A percentile compares a stretch with the other conserved stretches of the same genome.
These are phyloP conservation scores for Lipomyces anomalus DNA, from an alignment of 805 yeast species.

Conservation along the genomic window DNA sequence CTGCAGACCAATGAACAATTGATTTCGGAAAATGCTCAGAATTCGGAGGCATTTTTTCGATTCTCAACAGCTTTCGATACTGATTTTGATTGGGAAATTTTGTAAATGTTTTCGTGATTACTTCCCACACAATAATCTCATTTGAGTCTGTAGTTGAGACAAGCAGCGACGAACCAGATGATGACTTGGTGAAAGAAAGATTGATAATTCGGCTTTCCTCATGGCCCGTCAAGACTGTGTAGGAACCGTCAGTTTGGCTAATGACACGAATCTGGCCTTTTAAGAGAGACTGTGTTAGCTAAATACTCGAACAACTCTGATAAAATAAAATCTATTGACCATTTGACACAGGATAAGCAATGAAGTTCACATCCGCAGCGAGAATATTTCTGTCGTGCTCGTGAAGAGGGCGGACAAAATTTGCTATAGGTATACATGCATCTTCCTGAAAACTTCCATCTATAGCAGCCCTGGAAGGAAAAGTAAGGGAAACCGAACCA, in stretches of 20 bases:
- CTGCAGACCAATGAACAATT: slow-evolving; percentile 15
- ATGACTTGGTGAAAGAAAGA: slow-evolving; percentile 10
- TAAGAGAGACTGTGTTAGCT: too few species aligned
- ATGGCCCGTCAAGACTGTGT: slow-evolving; percentile 15
- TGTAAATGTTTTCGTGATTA: slow-evolving; percentile 13
- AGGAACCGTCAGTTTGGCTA: slow-evolving; percentile 19
- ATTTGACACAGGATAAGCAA: slow-evolving; percentile 16
- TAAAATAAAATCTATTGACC: too few species aligned
- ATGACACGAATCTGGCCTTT: slow-evolving; percentile 19
- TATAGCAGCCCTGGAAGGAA: slow-evolving; percentile 4
- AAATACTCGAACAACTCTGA: too few species aligned
- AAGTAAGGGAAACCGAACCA: slow-evolving; percentile 4
- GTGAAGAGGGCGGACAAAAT: slow-evolving; percentile 8
- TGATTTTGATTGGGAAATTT: slow-evolving; percentile 11
- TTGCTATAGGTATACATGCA: slow-evolving; percentile 17
- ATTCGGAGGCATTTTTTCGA: slow-evolving; percentile 21
- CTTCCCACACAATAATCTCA: slow-evolving; percentile 23
- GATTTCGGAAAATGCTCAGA: slow-evolving; percentile 22
- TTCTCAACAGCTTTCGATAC: slow-evolving; percentile 18
- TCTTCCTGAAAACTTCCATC: slow-evolving; percentile 10
- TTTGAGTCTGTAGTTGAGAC: slow-evolving; percentile 20
- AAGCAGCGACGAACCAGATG: slow-evolving; percentile 12
- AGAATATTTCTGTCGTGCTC: slow-evolving; percentile 11
- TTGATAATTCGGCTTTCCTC: slow-evolving; percentile 14
- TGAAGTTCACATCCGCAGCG: slow-evolving; percentile 15